Conservation (phyloP, 441 rosid species). For the Bocquillonia castaneifolia region DNA sequence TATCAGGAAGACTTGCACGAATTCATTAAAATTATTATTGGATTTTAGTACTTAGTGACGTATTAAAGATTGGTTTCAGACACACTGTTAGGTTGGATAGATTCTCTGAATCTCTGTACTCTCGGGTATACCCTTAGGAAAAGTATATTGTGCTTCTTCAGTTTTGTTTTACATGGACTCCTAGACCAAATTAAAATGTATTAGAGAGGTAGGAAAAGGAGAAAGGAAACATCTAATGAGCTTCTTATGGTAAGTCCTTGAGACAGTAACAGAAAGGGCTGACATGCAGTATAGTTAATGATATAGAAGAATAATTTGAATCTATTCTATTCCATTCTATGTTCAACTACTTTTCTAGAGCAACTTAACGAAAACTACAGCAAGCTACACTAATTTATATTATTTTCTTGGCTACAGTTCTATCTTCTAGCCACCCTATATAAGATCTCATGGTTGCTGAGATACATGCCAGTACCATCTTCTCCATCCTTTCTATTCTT, state of each 20-base stretch:
- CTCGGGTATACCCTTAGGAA: constrained; percentile 43
- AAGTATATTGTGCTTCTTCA: constrained; percentile 43
- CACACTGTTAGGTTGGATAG: constrained; percentile 32
- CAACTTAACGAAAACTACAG: constrained; percentile 23
- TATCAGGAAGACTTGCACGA: constrained; percentile 29
- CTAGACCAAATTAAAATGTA: neutral
- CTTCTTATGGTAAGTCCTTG: constrained; percentile 26
- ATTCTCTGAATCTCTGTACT: constrained; percentile 33
- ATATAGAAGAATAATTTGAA: constrained; percentile 27
- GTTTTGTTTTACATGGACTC: constrained; percentile 20
- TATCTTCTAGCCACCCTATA: constrained; percentile 42
- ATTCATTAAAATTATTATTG: constrained; percentile 28
- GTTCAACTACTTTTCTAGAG: constrained; percentile 29
- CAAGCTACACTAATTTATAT: constrained; percentile 2
- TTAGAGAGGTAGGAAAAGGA: constrained; percentile 11
- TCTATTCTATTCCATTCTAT: constrained; percentile 27
- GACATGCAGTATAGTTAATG: constrained; percentile 27
- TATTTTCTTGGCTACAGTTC: constrained; percentile 25
- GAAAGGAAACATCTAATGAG: constrained; percentile 35
- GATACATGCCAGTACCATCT: constrained; percentile 52
- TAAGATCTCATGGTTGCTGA: constrained; percentile 45
- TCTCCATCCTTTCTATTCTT: constrained; percentile 38
- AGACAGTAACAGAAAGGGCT: constrained; percentile 18
- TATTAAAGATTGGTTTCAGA: constrained; percentile 33
- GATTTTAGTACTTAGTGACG: constrained; percentile 34